Evolutionary conservation across 768 basidiomycete genomes (phyloP), one percentile per base, ranked within the genome.

Genomic region (Leccinum subgranulosum): DNA sequence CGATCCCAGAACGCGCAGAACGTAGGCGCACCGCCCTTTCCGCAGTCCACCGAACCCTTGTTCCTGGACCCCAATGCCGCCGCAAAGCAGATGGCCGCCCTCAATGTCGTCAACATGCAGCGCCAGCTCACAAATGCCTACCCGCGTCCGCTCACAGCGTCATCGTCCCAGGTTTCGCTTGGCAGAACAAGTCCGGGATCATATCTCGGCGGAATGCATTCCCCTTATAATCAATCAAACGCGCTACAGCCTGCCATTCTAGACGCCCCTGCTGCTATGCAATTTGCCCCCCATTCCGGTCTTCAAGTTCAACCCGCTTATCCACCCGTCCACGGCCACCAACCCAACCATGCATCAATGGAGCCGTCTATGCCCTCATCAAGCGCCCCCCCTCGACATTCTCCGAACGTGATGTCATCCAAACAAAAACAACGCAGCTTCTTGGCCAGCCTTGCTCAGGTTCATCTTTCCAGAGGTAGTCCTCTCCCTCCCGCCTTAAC

Each of bases 81-180:
- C 51, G 86, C 86, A 57, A 92, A 91, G 72, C 90, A 92, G 75
- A 88, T 91, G 83, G 87, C 88, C 29, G 86, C 86, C 10, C 82
- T 92, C 63, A 84, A 79, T 64, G 85, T 81, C 54, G 86, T 79
- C 50, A 84, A 78, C 63, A 62, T 66, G 55, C 71, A 69, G 54
- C 69, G 71, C 17, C 79, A 83, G 64, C 81, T 83, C 67, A 78
- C 84, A 74, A 80, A 82, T 62, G 75, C 78, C 58, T 82, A 81
- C 66, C 83, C 81, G 61, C 79, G 76, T 59, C 74, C 60, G 63
- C 71, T 70, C 62, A 72, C 73, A 71, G 75, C 69, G 31, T 66
- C 72, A 36, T 58, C 77, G 56, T 69, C 73, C 33, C 69, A 72
- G 60, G 56, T 73, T 43, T 41, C 61, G 56, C 68, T 74, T 50